Base-by-base conservation (phyloP, 1,284 basidiomycete species). In the Ustilago xerochloae region DNA sequence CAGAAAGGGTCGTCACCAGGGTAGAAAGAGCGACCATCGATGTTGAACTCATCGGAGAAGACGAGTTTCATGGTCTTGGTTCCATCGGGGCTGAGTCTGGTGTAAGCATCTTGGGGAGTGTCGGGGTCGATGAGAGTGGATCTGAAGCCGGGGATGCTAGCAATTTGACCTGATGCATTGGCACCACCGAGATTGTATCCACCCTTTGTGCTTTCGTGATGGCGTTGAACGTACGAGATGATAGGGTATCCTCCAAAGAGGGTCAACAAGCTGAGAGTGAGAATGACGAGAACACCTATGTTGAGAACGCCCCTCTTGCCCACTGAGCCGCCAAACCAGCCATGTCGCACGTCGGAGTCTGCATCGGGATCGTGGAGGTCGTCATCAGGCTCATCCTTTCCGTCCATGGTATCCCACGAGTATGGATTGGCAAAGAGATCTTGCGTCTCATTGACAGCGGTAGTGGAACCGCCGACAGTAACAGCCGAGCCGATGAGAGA, bases 241-340 rank as follows among this genome's bases (percentile, higher is more conserved):
- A 94, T 89, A 2, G 93, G 93, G 78, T 92, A 94, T 43, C 90
- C 89, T 24, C 91, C 88, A 82, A 94, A 95, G 7, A 94, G 88
- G 53, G 84, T 84, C 9, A 91, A 81, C 53, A 90, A 84, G 0
- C 83, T 85, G 6, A 53, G 58, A 18, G 83, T 78, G 26, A 88
- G 82, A 32, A 87, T 58, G 41, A 86, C 81, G 15, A 88, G 81
- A 10, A 86, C 85, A 0, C 89, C 86, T 50, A 90, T 88, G 78
- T 92, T 88, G 62, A 83, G 63, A 28, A 83, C 30, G 15, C 64
- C 79, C 35, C 79, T 35, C 8, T 59, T 54, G 12, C 58, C 64
- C 5, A 74, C 29, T 2, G 18, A 52, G 29, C 47, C 46, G 26
- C 62, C 71, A 29, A 41, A 56, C 39, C 60, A 70, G 43, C 54